Evolutionary conservation across 106 monocot species (phyloP).

Genomic region (Hemerocallis citrina): DNA sequence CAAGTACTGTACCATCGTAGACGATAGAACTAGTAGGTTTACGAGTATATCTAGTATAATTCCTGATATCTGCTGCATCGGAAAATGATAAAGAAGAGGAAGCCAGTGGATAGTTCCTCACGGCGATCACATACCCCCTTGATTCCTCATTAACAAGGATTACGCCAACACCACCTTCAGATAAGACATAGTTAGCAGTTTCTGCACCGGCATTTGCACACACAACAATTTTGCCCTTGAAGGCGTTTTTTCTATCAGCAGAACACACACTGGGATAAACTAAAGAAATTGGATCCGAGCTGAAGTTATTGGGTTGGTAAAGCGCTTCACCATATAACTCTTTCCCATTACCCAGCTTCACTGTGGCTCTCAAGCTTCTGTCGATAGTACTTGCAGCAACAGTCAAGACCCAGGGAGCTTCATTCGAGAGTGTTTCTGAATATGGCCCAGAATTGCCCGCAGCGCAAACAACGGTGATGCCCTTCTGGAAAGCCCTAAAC

Average conservation of each 20-base stretch:
- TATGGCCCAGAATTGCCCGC: constrained; percentile 45
- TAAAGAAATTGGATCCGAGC: background rate
- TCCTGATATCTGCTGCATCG: constrained; percentile 2
- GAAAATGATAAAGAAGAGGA: constrained; percentile 4
- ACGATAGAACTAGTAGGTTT: constrained; percentile 12
- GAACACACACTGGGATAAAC: background rate
- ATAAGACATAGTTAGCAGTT: background rate
- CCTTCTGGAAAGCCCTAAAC: constrained; percentile 30
- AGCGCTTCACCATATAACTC: constrained; percentile 28
- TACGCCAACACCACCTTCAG: constrained; percentile 15
- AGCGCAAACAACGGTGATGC: constrained; percentile 37
- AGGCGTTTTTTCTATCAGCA: background rate
- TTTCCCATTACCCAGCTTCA: constrained; percentile 26
- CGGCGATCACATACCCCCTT: constrained; percentile 10
- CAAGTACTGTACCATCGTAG: constrained; percentile 25
- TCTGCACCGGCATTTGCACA: background rate
- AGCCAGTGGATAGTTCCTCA: constrained; percentile 6
- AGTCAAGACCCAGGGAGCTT: constrained; percentile 42
- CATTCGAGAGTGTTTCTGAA: constrained; percentile 12
- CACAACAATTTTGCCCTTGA: constrained; percentile 19
- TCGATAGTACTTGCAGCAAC: constrained; percentile 36
- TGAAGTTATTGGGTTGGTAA: constrained; percentile 12
- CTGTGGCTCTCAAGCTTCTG: constrained; percentile 16
- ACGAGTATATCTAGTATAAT: constrained; percentile 1
- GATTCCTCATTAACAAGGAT: background rate